Evolutionary conservation across 768 basidiomycete genomes (phyloP).

Genomic region (Suillus occidentalis): DNA sequence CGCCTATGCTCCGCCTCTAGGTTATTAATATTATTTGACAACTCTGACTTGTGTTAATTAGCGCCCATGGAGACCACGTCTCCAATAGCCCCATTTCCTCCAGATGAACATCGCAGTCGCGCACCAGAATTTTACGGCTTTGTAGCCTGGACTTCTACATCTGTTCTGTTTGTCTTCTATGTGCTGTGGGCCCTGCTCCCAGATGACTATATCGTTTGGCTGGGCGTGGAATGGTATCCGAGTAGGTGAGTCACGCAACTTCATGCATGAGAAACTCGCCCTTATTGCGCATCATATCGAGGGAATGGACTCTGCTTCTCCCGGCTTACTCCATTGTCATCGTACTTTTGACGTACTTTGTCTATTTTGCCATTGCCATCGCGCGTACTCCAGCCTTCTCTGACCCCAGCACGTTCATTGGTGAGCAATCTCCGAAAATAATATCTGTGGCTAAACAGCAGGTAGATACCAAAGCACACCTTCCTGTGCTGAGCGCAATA

Average conservation of each 20-base stretch:
- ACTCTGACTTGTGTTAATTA: not conserved
- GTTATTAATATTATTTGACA: not conserved
- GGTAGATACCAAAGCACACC: slow-evolving; percentile 57
- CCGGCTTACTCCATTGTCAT: slow-evolving; percentile 76
- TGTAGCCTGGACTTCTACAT: slow-evolving; percentile 80
- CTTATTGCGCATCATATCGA: slow-evolving; percentile 28
- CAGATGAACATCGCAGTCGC: slow-evolving; percentile 54
- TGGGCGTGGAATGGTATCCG: slow-evolving; percentile 86
- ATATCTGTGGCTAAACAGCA: slow-evolving; percentile 15
- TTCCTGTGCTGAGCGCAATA: slow-evolving; percentile 40
- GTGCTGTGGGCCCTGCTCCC: slow-evolving; percentile 82
- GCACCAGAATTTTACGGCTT: slow-evolving; percentile 91
- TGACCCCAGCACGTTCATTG: slow-evolving; percentile 65
- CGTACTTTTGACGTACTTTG: slow-evolving; percentile 72
- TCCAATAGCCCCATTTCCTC: slow-evolving; percentile 45
- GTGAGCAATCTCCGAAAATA: slow-evolving; percentile 38
- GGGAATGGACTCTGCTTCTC: slow-evolving; percentile 83
- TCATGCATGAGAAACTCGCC: slow-evolving; percentile 1
- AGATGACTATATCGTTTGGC: slow-evolving; percentile 60
- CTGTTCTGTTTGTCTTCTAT: slow-evolving; percentile 66
- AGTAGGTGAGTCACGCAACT: slow-evolving; percentile 54
- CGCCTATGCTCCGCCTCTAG: not conserved
- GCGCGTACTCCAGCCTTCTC: slow-evolving; percentile 68
- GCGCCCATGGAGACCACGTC: slow-evolving; percentile 37
- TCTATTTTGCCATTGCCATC: slow-evolving; percentile 75